Percentiles rank a stretch among this genome's conserved stretches.
Conservation (phyloP, 352 stramenopile genomes). For the Thraustochytrium sp. region DNA sequence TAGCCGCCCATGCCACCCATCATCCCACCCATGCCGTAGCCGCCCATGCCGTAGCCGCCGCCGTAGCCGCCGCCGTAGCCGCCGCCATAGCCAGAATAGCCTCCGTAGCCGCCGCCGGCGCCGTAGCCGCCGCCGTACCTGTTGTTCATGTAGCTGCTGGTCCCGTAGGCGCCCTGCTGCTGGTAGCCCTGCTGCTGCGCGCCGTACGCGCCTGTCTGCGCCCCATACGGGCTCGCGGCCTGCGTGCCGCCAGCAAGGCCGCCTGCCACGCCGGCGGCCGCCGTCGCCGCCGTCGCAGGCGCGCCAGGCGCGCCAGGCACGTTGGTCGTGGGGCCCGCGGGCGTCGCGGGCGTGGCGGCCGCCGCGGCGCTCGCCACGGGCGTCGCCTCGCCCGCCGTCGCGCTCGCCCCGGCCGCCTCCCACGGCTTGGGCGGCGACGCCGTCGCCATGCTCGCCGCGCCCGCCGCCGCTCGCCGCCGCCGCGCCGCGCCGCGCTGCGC, state of each 20-base stretch:
- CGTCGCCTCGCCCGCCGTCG: not conserved
- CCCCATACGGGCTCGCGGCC: not conserved
- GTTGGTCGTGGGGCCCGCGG: not conserved
- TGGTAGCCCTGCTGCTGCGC: not conserved
- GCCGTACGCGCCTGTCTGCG: not conserved
- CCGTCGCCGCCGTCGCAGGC: not conserved
- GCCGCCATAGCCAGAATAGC: not conserved
- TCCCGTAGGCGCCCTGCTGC: not conserved
- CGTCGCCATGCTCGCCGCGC: not conserved
- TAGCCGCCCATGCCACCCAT: not conserved
- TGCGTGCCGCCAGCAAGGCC: not conserved
- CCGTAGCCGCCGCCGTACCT: not conserved
- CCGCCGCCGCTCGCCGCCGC: too few relatives aligned
- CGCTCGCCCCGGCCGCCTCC: not conserved
- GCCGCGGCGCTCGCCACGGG: not conserved
- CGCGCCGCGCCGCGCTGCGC: too few relatives aligned
- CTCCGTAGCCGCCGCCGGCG: not conserved
- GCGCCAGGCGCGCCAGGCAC: not conserved
- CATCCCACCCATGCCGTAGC: not conserved
- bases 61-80: not conserved
- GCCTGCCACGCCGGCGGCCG: not conserved
- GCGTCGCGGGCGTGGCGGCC: not conserved
- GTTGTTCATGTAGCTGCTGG: not conserved
- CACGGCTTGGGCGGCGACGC: constrained; percentile 31
- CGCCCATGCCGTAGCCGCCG: not conserved